Base-by-base conservation (phyloP, 495 filamentous ascomycete genomes). In the Penicillium arizonense region DNA sequence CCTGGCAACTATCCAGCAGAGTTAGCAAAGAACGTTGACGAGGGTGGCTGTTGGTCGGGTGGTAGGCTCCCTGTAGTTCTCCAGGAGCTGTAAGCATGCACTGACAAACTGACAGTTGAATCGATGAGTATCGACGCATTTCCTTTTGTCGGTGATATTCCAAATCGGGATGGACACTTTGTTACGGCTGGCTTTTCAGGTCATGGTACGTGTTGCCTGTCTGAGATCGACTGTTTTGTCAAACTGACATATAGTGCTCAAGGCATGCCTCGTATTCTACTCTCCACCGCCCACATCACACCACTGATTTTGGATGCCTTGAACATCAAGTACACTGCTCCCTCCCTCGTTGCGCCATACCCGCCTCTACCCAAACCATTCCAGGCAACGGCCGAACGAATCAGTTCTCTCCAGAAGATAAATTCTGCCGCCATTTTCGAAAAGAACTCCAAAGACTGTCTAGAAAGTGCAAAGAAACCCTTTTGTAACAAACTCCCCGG, bases 41-140 rank as follows among this genome's bases (percentile, higher is more conserved):
- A 42, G 18, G 39, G 39, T 42, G 39, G 39, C 20, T 42, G 39
- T 24, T 42, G 39, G 39, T 42, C 39, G 39, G 39, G 39, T 24
- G 10, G 39, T 42, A 42, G 39, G 39, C 23, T 42, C 20, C 20
- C 20, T 24, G 21, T 24, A n/a, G 3, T 42, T 23, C 5, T 24
- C 20, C 10, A 23, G 9, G 4, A 26, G 39, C 2, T 26, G 21
- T n/a, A 24, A 26, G 8, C 37, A 7, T 16, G 18, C 21, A 42
- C 39, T 42, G 16, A 42, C 20, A 24, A 42, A 24, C 10, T 12
- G 6, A 42, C 20, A 42, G 39, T 42, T 42, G 39, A 42, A 26
- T 42, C 39, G 20, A 24, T 20, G 20, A 42, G 39, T 26, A 42
- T 42, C 20, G 39, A 42, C 11, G 18, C 39, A 24, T 42, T 42